Conservation (phyloP, 2,329 filamentous ascomycete species). For the Botrytis fabae region DNA sequence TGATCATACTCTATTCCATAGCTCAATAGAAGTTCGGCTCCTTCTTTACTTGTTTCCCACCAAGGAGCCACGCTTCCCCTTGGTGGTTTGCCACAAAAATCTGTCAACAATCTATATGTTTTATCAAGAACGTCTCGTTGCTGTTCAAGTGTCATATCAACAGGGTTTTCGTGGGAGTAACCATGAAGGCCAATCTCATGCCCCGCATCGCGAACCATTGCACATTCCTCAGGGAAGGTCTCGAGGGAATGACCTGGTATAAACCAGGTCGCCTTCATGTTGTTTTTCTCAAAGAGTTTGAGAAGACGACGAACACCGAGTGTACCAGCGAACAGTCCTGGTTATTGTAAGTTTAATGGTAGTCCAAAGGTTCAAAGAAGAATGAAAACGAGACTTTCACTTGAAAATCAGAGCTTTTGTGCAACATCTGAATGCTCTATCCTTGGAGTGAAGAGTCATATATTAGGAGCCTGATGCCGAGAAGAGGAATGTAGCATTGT, state of each 20-base stretch:
- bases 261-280: slow-evolving; percentile 69
- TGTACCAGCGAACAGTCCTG: slow-evolving; percentile 67
- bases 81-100: slow-evolving; percentile 71
- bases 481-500: not conserved
- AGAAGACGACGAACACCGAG: slow-evolving; percentile 65
- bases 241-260: slow-evolving; percentile 64
- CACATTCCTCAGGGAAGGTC: slow-evolving; percentile 66
- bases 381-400: not conserved
- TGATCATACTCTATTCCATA: slow-evolving; percentile 73
- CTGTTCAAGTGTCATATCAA: slow-evolving; percentile 70
- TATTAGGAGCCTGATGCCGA: too few species aligned
- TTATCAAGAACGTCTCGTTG: slow-evolving; percentile 74
- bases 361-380: not conserved
- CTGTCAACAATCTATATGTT: slow-evolving; percentile 68
- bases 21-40: slow-evolving; percentile 61
- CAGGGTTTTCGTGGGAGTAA: slow-evolving; percentile 73
- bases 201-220: slow-evolving; percentile 59
- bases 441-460: not conserved
- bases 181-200: slow-evolving; percentile 69
- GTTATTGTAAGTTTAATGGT: not conserved
- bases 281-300: slow-evolving; percentile 70
- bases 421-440: not conserved
- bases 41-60: slow-evolving; percentile 72
- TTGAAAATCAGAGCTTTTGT: not conserved
- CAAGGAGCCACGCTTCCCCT: slow-evolving; percentile 72